Conservation (phyloP, 2,329 filamentous ascomycete species). For the Colletotrichum lentis region DNA sequence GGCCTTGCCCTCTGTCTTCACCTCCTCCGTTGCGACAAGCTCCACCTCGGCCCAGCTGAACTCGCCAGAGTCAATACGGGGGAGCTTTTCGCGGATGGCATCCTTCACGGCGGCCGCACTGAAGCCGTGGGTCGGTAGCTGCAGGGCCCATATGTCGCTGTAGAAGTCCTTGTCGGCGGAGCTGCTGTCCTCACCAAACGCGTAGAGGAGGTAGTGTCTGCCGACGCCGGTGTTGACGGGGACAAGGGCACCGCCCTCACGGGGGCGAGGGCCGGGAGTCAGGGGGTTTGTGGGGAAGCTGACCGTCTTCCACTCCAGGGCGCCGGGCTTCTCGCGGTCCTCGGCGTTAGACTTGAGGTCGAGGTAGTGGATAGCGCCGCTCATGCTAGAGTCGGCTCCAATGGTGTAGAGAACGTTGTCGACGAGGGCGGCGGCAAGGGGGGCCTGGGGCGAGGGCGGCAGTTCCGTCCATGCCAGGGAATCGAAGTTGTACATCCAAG, state of each 20-base stretch:
- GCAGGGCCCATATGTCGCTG: conserved; percentile 62
- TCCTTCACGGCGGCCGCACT: conserved; percentile 61
- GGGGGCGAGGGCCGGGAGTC: conserved; percentile 51
- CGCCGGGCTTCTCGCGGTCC: conserved; percentile 45
- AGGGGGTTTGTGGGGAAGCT: conserved; percentile 50
- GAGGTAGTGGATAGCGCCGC: conserved; percentile 49
- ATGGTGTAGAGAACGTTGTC: conserved; percentile 58
- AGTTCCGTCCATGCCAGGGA: conserved; percentile 59
- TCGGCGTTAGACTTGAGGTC: conserved; percentile 45
- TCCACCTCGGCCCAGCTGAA: conserved; percentile 60
- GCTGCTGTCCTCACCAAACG: conserved; percentile 53
- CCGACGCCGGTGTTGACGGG: conserved; percentile 61
- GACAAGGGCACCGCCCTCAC: conserved; percentile 54
- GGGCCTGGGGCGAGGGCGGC: conserved; percentile 52
- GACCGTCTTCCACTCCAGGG: conserved; percentile 49
- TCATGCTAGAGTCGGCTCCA: conserved; percentile 47
- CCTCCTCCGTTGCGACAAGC: conserved; percentile 54
- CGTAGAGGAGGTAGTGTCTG: conserved; percentile 59
- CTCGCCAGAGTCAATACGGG: conserved; percentile 54
- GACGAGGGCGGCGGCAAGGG: conserved; percentile 54
- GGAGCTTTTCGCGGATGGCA: conserved; percentile 54
- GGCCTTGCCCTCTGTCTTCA: conserved; percentile 52
- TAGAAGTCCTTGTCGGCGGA: conserved; percentile 40
- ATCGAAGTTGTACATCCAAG: conserved; percentile 60
- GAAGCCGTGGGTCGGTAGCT: conserved; percentile 56